Percentiles rank a stretch among this genome's conserved stretches.
These are phyloP conservation scores for Ceratocystis huliohia DNA, from an alignment of 2,329 filamentous ascomycete species.

Conservation along the genomic window DNA sequence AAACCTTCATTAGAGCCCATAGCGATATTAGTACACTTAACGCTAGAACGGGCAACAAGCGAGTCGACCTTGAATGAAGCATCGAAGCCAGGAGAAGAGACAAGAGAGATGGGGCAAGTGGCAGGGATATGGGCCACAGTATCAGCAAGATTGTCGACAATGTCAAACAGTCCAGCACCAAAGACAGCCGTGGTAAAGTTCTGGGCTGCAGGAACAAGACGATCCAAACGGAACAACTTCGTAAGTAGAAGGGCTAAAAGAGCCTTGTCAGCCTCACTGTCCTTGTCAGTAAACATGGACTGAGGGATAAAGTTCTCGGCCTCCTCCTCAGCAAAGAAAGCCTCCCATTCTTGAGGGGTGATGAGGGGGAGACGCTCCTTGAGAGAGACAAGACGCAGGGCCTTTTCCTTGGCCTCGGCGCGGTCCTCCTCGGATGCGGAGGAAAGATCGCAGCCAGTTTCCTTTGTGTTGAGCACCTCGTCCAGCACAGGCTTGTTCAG, in stretches of 20 bases:
- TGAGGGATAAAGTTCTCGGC: conserved; percentile 73
- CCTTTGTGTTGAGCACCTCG: conserved; percentile 62
- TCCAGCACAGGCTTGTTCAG: conserved; percentile 91
- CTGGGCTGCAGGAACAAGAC: conserved; percentile 86
- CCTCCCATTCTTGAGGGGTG: conserved; percentile 56
- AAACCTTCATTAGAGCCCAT: conserved; percentile 97
- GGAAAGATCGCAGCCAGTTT: conserved; percentile 68
- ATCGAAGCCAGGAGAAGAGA: conserved; percentile 92
- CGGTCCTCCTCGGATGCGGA: conserved; percentile 27
- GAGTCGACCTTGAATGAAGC: conserved; percentile 98
- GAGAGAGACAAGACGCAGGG: conserved; percentile 57
- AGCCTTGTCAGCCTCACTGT: conserved; percentile 54
- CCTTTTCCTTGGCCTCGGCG: conserved; percentile 55
- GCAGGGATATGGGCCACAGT: conserved; percentile 76
- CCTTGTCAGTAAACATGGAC: conserved; percentile 50
- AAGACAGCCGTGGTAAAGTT: conserved; percentile 82
- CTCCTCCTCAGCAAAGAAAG: conserved; percentile 72
- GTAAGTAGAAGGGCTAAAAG: conserved; percentile 77
- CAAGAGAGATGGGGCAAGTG: conserved; percentile 75
- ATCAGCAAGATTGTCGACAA: conserved; percentile 70
- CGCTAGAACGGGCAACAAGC: conserved; percentile 70
- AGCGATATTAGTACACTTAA: conserved; percentile 88
- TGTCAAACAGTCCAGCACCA: conserved; percentile 67
- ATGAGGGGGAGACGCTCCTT: conserved; percentile 57
- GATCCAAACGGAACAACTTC: conserved; percentile 89